Base-by-base conservation (phyloP, 225 moss, liverwort and hornwort genomes). In the Takakia lepidozioides region DNA sequence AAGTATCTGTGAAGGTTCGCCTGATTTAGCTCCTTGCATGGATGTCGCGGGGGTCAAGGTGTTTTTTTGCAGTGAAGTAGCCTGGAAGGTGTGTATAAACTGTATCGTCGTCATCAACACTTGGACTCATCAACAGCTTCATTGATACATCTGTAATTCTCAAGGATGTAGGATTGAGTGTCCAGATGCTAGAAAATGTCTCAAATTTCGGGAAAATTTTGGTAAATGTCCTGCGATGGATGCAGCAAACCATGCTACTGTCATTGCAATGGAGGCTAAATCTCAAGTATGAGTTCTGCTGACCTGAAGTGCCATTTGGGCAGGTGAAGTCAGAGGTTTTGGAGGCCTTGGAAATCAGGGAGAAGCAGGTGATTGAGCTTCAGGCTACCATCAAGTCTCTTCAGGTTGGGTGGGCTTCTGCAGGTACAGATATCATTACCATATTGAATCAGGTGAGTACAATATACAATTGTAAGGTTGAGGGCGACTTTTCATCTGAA, bases 271-370 rank as follows among this genome's bases (percentile, higher is more conserved):
- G 14, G 19, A 21, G 20, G 3, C 0, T 13, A 11, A 23, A 17
- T 41, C 20, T 3, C 16, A 14, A 41, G 3, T 41, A 1, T 2
- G 18, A 18, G 8, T 41, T 19, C 41, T 17, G 48, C 56, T 78
- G 59, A 73, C 60, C 41, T 46, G 21, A 51, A 51, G 54, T 45
- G 46, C 60, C 52, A 56, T 46, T 49, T 40, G 36, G 65, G 21
- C 60, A 92, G 92, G 85, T 93, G 62, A 85, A 88, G 60, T 78
- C 92, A 65, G 88, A 93, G 51, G 62, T 93, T 9, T 49, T 93
- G 40, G 69, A 66, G 48, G 69, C 66, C 26, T 57, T 93, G 51
- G 85, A 81, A 25, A 52, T 59, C 36, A 80, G 71, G 65, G 92
- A 93, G 64, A 88, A 81, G 64, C 77, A 88, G 57, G 81, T 88